A percentile compares a stretch with the other conserved stretches of the same genome.
Conservation (phyloP, 441 rosid genomes). For the Eutrema salsugineum region DNA sequence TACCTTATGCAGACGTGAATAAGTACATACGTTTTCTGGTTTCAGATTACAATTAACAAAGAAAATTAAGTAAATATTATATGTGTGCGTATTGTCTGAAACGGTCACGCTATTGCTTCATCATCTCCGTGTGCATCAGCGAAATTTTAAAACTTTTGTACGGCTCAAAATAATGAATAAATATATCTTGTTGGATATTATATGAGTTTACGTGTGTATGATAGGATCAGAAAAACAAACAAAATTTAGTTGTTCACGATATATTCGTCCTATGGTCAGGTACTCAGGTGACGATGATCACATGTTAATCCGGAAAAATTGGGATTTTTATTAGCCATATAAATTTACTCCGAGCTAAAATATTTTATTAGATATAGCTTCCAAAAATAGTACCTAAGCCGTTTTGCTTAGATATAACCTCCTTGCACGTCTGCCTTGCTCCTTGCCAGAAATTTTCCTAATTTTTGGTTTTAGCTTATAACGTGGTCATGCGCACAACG, state of each 20-base stretch:
- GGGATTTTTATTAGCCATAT: background rate
- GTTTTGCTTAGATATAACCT: background rate
- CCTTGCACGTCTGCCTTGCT: constrained; percentile 21
- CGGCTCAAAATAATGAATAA: background rate
- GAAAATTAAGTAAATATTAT: background rate
- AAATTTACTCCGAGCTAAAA: background rate
- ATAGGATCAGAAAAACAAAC: background rate
- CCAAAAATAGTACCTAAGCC: constrained; percentile 3
- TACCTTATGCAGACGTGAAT: too few species aligned
- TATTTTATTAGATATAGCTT: background rate
- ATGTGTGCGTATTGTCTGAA: background rate
- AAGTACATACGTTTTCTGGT: too few species aligned
- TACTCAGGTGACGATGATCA: too few species aligned
- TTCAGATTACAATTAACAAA: background rate
- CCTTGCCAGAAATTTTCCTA: constrained; percentile 12
- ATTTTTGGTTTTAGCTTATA: constrained; percentile 13
- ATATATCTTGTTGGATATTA: background rate
- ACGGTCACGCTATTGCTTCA: background rate
- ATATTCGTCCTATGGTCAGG: constrained; percentile 5
- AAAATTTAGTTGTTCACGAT: background rate
- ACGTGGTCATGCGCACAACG: background rate
- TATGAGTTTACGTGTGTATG: background rate
- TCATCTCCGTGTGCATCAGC: background rate
- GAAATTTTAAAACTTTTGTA: background rate
- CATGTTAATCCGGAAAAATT: background rate